These are phyloP conservation scores for Corchorus capsularis DNA, from an alignment of 345 rosid genomes.

Conservation along the genomic window DNA sequence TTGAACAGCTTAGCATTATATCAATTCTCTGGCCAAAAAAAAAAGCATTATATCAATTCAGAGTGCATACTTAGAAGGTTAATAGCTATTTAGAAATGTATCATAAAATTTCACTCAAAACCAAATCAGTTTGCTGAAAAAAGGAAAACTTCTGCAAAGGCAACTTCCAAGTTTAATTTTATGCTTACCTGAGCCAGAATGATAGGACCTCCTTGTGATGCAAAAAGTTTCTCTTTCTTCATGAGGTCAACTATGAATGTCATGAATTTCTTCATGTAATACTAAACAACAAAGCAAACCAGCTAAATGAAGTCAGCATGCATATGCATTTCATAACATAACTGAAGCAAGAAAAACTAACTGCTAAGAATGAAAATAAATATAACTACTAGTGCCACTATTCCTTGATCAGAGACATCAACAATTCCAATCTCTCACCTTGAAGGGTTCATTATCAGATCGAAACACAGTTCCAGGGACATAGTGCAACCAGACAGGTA, in stretches of 20 bases:
- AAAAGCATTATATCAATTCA: not conserved
- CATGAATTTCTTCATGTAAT: constrained; percentile 81
- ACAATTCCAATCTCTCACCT: constrained; percentile 41
- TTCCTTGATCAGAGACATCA: constrained; percentile 9
- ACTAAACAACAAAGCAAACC: constrained; percentile 41
- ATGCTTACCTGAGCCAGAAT: constrained; percentile 83
- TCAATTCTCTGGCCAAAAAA: no score
- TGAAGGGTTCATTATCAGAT: constrained; percentile 75
- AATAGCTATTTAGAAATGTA: not conserved
- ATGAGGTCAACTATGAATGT: constrained; percentile 71
- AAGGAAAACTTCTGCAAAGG: constrained; percentile 2
- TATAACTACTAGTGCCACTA: not conserved
- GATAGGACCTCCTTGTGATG: constrained; percentile 96
- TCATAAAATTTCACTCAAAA: not conserved
- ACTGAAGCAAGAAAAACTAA: constrained; percentile 7
- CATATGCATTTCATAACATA: not conserved
- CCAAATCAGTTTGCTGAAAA: not conserved
- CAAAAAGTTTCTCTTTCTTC: constrained; percentile 90
- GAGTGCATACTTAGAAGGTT: not conserved
- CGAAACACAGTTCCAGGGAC: constrained; percentile 88
- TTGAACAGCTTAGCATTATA: not conserved
- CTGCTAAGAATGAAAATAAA: not conserved
- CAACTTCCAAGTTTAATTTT: not conserved
- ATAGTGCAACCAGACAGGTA: constrained; percentile 93
- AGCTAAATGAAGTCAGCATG: constrained; percentile 15